These are phyloP conservation scores for Talaromyces piceae DNA, from an alignment of 2,329 filamentous ascomycete species.

Conservation along the genomic window DNA sequence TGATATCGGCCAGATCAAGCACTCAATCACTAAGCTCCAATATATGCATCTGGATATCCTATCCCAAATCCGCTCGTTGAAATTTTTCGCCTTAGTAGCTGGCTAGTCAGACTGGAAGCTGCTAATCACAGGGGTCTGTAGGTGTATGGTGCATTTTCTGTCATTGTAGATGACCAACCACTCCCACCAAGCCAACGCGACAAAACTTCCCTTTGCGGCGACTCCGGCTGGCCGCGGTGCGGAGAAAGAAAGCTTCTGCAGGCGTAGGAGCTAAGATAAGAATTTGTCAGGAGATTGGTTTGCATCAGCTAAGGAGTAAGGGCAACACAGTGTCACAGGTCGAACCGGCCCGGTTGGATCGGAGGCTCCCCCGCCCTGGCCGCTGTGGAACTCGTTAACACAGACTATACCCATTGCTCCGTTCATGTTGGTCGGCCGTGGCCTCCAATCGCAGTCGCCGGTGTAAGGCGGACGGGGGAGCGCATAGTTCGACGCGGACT, in stretches of 20 bases:
- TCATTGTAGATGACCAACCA: too few species aligned
- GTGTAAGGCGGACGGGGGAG: not conserved
- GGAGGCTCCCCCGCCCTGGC: not conserved
- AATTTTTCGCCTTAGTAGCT: too few species aligned
- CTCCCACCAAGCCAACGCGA: not conserved
- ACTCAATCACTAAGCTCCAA: too few species aligned
- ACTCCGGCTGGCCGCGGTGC: not conserved
- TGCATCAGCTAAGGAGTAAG: not conserved
- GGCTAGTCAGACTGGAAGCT: too few species aligned
- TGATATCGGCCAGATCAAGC: too few species aligned
- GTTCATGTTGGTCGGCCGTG: not conserved
- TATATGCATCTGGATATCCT: too few species aligned
- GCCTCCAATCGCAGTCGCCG: not conserved
- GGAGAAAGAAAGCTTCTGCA: not conserved
- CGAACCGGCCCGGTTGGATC: not conserved
- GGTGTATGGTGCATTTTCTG: too few species aligned
- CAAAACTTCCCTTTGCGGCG: not conserved
- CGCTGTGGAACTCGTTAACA: too few species aligned
- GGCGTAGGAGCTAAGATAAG: not conserved
- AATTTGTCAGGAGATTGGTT: constrained; percentile 1
- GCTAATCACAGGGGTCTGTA: too few species aligned
- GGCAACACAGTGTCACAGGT: too few species aligned
- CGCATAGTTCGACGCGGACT: not conserved
- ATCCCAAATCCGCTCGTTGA: too few species aligned
- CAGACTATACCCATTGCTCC: too few species aligned